Evolutionary conservation across 441 rosid species (phyloP).

Genomic region (Populus hybrid): DNA sequence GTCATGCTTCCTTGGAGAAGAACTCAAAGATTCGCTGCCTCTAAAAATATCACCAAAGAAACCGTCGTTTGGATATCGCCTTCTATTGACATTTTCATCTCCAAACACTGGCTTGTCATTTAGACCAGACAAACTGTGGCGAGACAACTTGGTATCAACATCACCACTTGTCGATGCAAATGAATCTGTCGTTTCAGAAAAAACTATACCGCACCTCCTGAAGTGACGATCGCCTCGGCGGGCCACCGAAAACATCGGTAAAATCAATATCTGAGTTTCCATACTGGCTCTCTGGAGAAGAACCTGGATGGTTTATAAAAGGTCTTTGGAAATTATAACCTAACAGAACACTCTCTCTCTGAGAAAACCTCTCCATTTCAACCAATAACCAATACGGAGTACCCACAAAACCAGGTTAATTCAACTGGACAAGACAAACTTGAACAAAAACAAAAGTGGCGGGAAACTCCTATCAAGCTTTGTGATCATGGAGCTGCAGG

Average conservation of each 20-base stretch:
- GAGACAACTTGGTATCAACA: conserved; percentile 21
- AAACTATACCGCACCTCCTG: conserved; percentile 48
- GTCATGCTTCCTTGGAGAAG: conserved; percentile 49
- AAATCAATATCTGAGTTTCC: conserved; percentile 63
- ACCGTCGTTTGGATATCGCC: conserved; percentile 43
- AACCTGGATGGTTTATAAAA: conserved; percentile 22
- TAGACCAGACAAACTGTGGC: conserved; percentile 36
- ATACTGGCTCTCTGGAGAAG: conserved; percentile 21
- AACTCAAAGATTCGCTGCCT: conserved; percentile 43
- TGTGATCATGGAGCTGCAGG: conserved; percentile 3
- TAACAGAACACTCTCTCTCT: conserved; percentile 35
- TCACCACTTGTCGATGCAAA: conserved; percentile 23
- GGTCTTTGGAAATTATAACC: background rate
- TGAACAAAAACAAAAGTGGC: conserved; percentile 23
- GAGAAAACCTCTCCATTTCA: conserved; percentile 38
- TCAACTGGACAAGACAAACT: background rate
- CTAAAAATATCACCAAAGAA: conserved; percentile 80
- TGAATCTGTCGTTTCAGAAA: conserved; percentile 34
- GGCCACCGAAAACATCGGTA: conserved; percentile 90
- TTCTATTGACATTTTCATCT: conserved; percentile 42
- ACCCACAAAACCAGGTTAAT: background rate
- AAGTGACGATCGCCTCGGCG: conserved; percentile 66
- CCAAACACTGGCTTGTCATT: conserved; percentile 88
- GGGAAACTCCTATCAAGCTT: conserved; percentile 25
- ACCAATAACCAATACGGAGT: background rate